Conservation (phyloP, 768 basidiomycete genomes). For the Leccinellum luteum region DNA sequence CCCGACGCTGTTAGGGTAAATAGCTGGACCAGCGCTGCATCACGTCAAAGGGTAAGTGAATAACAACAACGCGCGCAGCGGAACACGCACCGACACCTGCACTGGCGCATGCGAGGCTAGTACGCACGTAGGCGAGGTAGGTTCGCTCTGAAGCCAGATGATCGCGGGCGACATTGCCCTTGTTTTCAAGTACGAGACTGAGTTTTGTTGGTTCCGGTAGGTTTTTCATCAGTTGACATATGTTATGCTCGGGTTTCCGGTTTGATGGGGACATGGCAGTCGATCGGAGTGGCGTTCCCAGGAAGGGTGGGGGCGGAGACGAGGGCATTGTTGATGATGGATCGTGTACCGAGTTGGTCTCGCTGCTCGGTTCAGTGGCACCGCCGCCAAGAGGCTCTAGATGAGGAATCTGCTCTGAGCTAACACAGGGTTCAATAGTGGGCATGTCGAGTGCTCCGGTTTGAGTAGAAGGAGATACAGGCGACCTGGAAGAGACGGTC, state of each 20-base stretch:
- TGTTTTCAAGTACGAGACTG: slow-evolving; percentile 48
- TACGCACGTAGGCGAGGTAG: slow-evolving; percentile 63
- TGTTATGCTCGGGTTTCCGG: neutral
- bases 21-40: slow-evolving; percentile 51
- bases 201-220: slow-evolving; percentile 14
- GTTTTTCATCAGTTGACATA: neutral
- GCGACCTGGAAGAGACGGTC: neutral
- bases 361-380: slow-evolving; percentile 6
- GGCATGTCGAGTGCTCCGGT: slow-evolving; percentile 11
- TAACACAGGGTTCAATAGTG: slow-evolving; percentile 1
- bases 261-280: neutral
- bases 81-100: slow-evolving; percentile 54
- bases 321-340: neutral
- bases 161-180: slow-evolving; percentile 61
- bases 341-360: slow-evolving; percentile 7
- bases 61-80: neutral
- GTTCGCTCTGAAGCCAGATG: slow-evolving; percentile 64
- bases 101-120: slow-evolving; percentile 56
- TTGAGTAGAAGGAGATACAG: neutral
- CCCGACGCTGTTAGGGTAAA: slow-evolving; percentile 36
- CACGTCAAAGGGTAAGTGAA: neutral
- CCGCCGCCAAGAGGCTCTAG: slow-evolving; percentile 19
- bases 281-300: neutral
- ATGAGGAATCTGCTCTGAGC: slow-evolving; percentile 16
- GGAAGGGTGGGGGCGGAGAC: neutral